A percentile compares a stretch with the other conserved stretches of the same genome.
phyloP scores from a whole-genome alignment of 352 stramenopile species.

The Saprolegnia diclina region DNA sequence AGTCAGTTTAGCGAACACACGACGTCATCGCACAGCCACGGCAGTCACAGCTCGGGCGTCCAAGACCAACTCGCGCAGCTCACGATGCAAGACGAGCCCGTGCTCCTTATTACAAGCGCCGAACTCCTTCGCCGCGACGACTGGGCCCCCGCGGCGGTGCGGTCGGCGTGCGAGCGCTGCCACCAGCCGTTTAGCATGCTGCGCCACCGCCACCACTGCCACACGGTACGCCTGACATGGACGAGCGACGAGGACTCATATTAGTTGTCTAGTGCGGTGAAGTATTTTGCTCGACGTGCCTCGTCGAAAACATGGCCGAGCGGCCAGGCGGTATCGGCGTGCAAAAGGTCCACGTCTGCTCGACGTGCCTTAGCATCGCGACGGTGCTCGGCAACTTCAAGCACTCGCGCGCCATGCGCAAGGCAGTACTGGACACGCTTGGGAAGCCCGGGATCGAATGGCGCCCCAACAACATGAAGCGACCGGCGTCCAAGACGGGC shows the following conservation, averaged over 20 bases:
- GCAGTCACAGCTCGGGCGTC: not conserved
- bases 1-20: constrained; percentile 2
- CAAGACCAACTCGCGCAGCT: constrained; percentile 6
- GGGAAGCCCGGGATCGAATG: constrained; percentile 5
- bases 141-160: constrained; percentile 10
- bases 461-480: constrained; percentile 2
- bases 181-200: constrained; percentile 13
- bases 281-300: constrained; percentile 10
- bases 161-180: constrained; percentile 13
- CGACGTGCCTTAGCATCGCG: not conserved
- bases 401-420: not conserved
- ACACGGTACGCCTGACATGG: constrained; percentile 11
- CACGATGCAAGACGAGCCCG: not conserved
- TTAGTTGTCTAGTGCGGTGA: not conserved
- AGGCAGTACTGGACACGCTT: constrained; percentile 3
- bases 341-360: constrained; percentile 8
- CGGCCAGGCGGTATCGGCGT: constrained; percentile 1
- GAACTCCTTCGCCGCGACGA: constrained; percentile 2
- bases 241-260: not conserved
- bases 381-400: constrained; percentile 10
- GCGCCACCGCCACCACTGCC: constrained; percentile 23
- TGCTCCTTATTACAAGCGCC: not conserved
- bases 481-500: constrained; percentile 5
- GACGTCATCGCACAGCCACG: not conserved
- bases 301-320: constrained; percentile 14